Evolutionary conservation across 192 early-diverging fungal genomes (phyloP).

Genomic region (Coemansia sp.): DNA sequence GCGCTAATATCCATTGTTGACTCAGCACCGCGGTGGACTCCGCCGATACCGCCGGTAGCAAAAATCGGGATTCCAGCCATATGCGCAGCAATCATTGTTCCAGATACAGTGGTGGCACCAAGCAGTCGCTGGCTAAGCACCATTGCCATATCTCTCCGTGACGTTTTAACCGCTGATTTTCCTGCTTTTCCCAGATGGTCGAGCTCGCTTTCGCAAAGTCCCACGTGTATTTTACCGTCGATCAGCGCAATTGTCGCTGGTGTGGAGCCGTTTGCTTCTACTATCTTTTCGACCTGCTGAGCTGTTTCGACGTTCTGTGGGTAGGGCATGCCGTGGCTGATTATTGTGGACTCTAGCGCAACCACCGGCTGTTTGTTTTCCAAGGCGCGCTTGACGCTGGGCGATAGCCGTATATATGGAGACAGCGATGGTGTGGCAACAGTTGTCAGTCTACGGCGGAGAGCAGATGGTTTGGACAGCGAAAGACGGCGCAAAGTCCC

Average conservation of each 20-base stretch:
- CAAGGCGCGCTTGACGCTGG: constrained; percentile 59
- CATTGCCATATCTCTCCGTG: constrained; percentile 77
- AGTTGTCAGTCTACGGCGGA: no score
- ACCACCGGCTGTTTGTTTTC: constrained; percentile 68
- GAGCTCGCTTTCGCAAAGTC: constrained; percentile 65
- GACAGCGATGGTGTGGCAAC: background rate
- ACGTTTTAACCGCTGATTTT: constrained; percentile 71
- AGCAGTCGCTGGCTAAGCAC: constrained; percentile 69
- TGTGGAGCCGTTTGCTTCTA: constrained; percentile 67
- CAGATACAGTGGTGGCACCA: constrained; percentile 92
- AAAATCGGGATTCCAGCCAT: constrained; percentile 85
- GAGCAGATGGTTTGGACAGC: no score
- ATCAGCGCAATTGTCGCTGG: constrained; percentile 92
- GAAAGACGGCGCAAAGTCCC: no score
- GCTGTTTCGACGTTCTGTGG: constrained; percentile 90
- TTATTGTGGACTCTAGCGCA: constrained; percentile 93
- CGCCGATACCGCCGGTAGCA: constrained; percentile 97
- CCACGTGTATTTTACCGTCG: constrained; percentile 81
- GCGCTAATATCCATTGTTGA: constrained; percentile 84
- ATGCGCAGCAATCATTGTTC: constrained; percentile 87
- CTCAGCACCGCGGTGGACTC: constrained; percentile 85
- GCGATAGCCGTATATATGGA: constrained; percentile 18
- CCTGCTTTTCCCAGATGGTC: constrained; percentile 64
- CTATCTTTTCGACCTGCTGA: constrained; percentile 71
- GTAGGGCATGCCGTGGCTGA: constrained; percentile 96